Percentiles rank a stretch among this genome's conserved stretches.
These are phyloP conservation scores for Endocladia muricata DNA, from an alignment of 31 red algal genomes.

Conservation along the genomic window DNA sequence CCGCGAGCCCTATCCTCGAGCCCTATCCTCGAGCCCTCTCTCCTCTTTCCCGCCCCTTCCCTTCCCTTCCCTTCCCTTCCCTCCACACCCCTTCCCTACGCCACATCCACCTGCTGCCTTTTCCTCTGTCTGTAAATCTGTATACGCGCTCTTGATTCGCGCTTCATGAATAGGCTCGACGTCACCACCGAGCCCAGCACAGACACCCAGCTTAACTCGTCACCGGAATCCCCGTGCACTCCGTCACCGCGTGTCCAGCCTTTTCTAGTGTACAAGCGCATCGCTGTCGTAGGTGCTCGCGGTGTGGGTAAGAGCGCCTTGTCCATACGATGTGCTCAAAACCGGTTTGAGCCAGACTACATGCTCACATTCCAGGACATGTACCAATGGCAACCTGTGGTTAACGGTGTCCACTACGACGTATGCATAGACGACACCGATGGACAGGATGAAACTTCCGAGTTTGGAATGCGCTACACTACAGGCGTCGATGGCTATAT, in stretches of 20 bases:
- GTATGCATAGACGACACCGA: slow-evolving; percentile 69
- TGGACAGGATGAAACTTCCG: slow-evolving; percentile 87
- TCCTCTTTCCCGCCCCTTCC: too few relatives aligned
- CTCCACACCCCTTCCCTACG: not conserved
- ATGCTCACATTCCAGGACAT: slow-evolving; percentile 92
- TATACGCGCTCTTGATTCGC: too few relatives aligned
- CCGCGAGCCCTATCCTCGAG: not conserved
- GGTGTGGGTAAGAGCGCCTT: slow-evolving; percentile 90
- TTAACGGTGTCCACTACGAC: slow-evolving; percentile 62
- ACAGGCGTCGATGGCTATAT: slow-evolving; percentile 94
- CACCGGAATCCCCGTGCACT: not conserved
- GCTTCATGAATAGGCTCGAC: too few relatives aligned
- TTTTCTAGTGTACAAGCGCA: slow-evolving; percentile 59
- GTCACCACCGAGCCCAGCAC: too few relatives aligned
- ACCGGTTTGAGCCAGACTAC: slow-evolving; percentile 78
- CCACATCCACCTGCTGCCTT: not conserved
- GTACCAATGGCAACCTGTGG: slow-evolving; percentile 40
- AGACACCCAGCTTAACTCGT: too few relatives aligned
- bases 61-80: too few relatives aligned
- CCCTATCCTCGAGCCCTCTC: not conserved
- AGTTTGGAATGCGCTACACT: slow-evolving; percentile 75
- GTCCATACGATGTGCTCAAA: slow-evolving; percentile 64
- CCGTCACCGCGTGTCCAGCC: not conserved
- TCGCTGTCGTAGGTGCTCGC: slow-evolving; percentile 83
- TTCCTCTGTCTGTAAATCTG: too few relatives aligned